Conservation (phyloP, 768 basidiomycete genomes). For the Termitomyces sp. region DNA sequence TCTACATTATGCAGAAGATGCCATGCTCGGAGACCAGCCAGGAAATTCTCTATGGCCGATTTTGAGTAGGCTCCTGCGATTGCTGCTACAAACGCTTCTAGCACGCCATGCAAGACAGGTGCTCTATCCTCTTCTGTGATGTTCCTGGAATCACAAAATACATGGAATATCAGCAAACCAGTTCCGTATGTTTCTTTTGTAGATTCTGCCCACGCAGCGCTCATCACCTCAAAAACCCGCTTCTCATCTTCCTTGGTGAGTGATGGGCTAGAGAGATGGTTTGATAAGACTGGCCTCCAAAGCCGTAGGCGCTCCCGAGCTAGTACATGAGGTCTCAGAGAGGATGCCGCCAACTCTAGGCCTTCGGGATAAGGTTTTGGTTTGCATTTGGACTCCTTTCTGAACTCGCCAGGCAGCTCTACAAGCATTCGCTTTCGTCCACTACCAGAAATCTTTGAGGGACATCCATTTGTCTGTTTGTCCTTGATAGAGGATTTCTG, state of each 20-base stretch:
- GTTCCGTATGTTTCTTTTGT: slow-evolving; percentile 34
- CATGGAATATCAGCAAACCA: slow-evolving; percentile 34
- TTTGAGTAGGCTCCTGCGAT: slow-evolving; percentile 29
- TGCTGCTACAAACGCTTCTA: slow-evolving; percentile 27
- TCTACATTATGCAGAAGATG: slow-evolving; percentile 44
- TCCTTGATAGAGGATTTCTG: no score
- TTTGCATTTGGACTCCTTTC: no score
- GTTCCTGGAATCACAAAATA: slow-evolving; percentile 30
- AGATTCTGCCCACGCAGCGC: slow-evolving; percentile 21
- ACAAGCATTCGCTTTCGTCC: no score
- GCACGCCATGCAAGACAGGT: slow-evolving; percentile 20
- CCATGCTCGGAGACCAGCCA: slow-evolving; percentile 40
- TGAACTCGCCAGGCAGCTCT: no score
- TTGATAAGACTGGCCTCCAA: no score
- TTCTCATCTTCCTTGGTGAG: slow-evolving; percentile 16
- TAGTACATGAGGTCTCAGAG: no score
- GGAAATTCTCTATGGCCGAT: slow-evolving; percentile 31
- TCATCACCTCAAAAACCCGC: slow-evolving; percentile 21
- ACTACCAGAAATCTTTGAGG: no score
- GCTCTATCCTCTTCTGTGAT: slow-evolving; percentile 28
- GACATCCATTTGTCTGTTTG: no score
- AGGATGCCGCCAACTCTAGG: no score
- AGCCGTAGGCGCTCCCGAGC: slow-evolving; percentile 12
- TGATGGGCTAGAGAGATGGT: no score
- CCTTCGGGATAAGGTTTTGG: no score